phyloP scores from a whole-genome alignment of 306 rosid species.

The Sicyos baderoa region DNA sequence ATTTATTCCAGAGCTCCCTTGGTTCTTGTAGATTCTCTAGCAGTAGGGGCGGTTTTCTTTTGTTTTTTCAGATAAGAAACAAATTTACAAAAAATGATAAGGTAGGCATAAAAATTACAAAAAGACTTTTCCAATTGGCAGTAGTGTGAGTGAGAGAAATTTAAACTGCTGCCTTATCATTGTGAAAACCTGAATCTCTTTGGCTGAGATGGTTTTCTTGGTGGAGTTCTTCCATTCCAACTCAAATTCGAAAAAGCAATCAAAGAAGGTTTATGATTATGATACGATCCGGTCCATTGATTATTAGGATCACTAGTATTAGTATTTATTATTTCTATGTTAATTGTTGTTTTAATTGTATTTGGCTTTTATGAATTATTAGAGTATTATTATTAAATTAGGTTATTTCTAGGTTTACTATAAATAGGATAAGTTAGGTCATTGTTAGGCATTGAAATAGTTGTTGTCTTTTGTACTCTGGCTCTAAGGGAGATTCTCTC shows the following conservation, averaged over 20 bases:
- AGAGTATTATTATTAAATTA: too few relatives aligned
- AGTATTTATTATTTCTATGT: too few relatives aligned
- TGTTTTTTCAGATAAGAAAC: background rate
- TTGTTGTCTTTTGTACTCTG: too few relatives aligned
- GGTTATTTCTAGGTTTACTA: too few relatives aligned
- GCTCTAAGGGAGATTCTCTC: too few relatives aligned
- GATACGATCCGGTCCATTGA: too few relatives aligned
- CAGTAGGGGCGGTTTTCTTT: background rate
- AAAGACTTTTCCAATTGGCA: background rate
- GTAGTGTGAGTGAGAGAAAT: background rate
- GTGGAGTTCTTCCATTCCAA: constrained; percentile 2
- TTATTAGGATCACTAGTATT: too few relatives aligned
- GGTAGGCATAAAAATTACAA: background rate
- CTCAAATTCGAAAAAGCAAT: background rate
- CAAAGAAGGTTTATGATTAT: background rate
- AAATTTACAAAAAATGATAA: too few relatives aligned
- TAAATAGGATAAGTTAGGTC: too few relatives aligned
- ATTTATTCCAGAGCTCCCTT: background rate
- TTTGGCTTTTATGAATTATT: too few relatives aligned
- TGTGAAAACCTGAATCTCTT: background rate
- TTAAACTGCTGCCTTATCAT: background rate
- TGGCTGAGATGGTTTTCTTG: background rate
- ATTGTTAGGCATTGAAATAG: too few relatives aligned
- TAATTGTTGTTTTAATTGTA: too few relatives aligned
- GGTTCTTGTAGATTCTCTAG: background rate